Evolutionary conservation across 495 filamentous ascomycete genomes (phyloP).

Genomic region (Lasiosphaeris hirsuta): DNA sequence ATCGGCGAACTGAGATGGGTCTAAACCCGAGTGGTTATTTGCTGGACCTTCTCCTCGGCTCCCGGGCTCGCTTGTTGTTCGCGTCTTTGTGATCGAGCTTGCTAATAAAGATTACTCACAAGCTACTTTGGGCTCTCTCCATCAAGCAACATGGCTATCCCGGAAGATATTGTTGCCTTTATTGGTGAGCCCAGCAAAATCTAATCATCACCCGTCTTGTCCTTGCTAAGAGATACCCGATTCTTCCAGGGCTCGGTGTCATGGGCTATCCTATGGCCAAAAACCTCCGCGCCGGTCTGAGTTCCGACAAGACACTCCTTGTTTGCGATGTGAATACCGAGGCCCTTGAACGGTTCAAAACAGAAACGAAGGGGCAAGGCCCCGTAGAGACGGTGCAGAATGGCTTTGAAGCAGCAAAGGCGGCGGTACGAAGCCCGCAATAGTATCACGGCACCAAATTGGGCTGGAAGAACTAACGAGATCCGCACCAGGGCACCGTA

Average conservation of each 20-base stretch:
- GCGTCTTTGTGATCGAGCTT: too few species aligned
- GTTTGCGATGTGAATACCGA: slow-evolving; percentile 46
- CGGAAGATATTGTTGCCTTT: slow-evolving; percentile 24
- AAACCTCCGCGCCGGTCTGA: slow-evolving; percentile 45
- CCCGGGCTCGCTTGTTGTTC: too few species aligned
- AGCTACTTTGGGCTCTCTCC: neutral
- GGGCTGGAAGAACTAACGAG: neutral
- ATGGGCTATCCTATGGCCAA: slow-evolving; percentile 53
- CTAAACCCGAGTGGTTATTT: too few species aligned
- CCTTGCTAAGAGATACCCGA: neutral
- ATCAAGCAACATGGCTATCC: slow-evolving; percentile 9
- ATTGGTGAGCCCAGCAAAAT: slow-evolving; percentile 19
- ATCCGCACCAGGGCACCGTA: slow-evolving; percentile 26
- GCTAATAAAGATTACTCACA: neutral
- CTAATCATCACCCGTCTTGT: neutral
- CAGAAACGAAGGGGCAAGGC: slow-evolving; percentile 26
- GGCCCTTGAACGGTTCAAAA: slow-evolving; percentile 35
- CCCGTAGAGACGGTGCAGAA: slow-evolving; percentile 21
- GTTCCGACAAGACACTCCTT: slow-evolving; percentile 35
- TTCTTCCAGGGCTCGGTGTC: slow-evolving; percentile 24
- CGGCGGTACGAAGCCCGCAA: slow-evolving; percentile 28
- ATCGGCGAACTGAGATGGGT: too few species aligned
- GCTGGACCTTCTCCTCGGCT: too few species aligned
- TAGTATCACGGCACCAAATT: neutral
- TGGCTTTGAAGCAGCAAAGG: slow-evolving; percentile 42